A percentile compares a stretch with the other conserved stretches of the same genome.
Evolutionary conservation across 2,329 filamentous ascomycete species (phyloP).

Genomic region (Monilinia polystroma): DNA sequence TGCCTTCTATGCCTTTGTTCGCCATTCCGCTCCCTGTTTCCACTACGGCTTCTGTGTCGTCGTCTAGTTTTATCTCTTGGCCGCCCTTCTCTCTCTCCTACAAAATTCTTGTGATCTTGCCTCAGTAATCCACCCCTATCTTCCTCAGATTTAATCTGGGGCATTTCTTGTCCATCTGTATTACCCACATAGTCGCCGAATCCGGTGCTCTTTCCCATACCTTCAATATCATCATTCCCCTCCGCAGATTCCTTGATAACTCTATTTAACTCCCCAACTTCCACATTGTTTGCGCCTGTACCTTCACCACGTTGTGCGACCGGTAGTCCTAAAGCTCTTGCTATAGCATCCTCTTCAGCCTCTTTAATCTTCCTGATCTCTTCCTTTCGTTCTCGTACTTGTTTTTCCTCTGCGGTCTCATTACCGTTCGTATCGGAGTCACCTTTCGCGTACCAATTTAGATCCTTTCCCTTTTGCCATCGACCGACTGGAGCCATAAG

Average conservation of each 20-base stretch:
- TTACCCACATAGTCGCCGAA: constrained; percentile 40
- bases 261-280: constrained; percentile 58
- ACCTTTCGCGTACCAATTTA: constrained; percentile 63
- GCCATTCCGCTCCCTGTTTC: constrained; percentile 31
- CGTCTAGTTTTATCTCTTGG: constrained; percentile 36
- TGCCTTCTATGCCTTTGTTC: constrained; percentile 22
- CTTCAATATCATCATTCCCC: constrained; percentile 41
- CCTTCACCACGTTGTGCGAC: constrained; percentile 55
- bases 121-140: constrained; percentile 31
- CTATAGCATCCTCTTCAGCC: constrained; percentile 88
- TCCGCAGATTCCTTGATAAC: constrained; percentile 50
- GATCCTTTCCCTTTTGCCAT: constrained; percentile 66
- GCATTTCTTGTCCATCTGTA: constrained; percentile 26
- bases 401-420: constrained; percentile 59
- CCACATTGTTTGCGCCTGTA: constrained; percentile 67
- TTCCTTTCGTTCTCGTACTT: constrained; percentile 63
- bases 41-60: constrained; percentile 38
- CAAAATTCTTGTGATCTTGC: constrained; percentile 29
- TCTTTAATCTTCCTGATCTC: constrained; percentile 84
- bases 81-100: constrained; percentile 37
- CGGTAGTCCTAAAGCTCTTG: constrained; percentile 77
- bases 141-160: constrained; percentile 22
- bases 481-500: constrained; percentile 73
- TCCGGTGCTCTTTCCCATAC: constrained; percentile 34
- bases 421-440: constrained; percentile 51